Evolutionary conservation across 495 filamentous ascomycete genomes (phyloP), one percentile per base, ranked within the genome.

Genomic region (Mytilinidion resinicola): DNA sequence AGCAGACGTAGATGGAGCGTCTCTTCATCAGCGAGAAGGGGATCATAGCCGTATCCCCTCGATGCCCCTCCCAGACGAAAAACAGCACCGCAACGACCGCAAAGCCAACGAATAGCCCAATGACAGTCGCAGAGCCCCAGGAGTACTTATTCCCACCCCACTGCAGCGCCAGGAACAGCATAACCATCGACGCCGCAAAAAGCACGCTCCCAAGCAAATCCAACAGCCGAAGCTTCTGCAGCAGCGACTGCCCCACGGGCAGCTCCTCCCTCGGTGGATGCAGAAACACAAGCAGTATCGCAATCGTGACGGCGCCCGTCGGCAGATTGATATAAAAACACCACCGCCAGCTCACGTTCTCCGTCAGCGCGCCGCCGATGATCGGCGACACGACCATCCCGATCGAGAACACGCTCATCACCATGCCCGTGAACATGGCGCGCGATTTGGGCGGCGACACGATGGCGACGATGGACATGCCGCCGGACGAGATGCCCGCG

Each of bases 201-300:
- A 53, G 15, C 15, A 17, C 37, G 51, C 51, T 37, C 5, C 51
- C 37, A 10, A 37, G 4, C 37, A 41, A 21, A 37, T 53, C 51
- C 5, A 53, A 25, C 10, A 36, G 30, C 6, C 11, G 14, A n/a
- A 53, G 1, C 33, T 53, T 53, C 15, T 53, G 8, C 19, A 19
- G 17, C 7, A n/a, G 4, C 14, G 15, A 25, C 9, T 12, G 17
- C 14, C 14, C 14, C 46, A 1, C 3, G 2, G 17, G 19, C 4
- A 10, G 15, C 9, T 9, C 14, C 1, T 49, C 36, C 50, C 65
- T 46, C 46, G 51, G 44, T 9, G 53, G 55, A 0, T 72, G 72
- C 4, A 69, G 65, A 58, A 81, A 64, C 54, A 82, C 72, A 33
- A 76, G 51, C 14, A 82, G 38, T 4, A 74, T 17, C 7, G 69